These are phyloP conservation scores for Rhizoclosmatium globosum DNA, from an alignment of 192 early-diverging fungal genomes.

Conservation along the genomic window DNA sequence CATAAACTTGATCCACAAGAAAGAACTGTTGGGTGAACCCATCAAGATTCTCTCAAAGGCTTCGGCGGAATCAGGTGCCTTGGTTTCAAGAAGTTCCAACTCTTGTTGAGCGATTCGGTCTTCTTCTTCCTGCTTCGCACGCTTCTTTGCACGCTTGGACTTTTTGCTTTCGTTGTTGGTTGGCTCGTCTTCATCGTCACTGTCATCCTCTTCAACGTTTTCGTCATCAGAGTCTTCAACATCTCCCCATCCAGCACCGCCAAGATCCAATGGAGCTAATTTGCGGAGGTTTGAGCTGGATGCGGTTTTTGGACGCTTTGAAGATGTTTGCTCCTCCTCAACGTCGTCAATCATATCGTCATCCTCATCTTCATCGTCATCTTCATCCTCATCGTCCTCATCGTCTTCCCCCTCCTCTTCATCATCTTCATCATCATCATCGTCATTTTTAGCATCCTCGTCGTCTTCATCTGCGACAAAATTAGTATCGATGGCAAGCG, in stretches of 20 bases:
- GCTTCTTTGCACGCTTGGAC: conserved; percentile 66
- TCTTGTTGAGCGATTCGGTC: conserved; percentile 59
- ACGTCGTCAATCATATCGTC: conserved; percentile 32
- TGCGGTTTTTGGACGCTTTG: not conserved
- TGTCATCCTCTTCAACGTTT: conserved; percentile 41
- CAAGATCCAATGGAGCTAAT: conserved; percentile 50
- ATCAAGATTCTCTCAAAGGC: conserved; percentile 95
- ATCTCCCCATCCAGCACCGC: conserved; percentile 28
- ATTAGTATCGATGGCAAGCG: too few relatives aligned
- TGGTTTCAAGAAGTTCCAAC: conserved; percentile 47
- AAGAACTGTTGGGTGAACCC: conserved; percentile 95
- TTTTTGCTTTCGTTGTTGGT: conserved; percentile 49
- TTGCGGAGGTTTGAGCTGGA: conserved; percentile 35
- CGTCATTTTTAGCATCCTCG: conserved; percentile 26
- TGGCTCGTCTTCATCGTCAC: conserved; percentile 53
- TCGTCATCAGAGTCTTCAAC: conserved; percentile 59
- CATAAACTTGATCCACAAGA: conserved; percentile 99
- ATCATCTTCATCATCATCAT: conserved; percentile 28
- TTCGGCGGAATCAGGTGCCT: conserved; percentile 68
- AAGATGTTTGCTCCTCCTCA: too few relatives aligned
- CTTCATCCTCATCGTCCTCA: conserved; percentile 10
- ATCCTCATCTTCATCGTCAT: conserved; percentile 11
- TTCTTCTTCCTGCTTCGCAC: conserved; percentile 63
- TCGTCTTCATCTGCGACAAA: conserved; percentile 50
- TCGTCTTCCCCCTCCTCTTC: conserved; percentile 28